These are phyloP conservation scores for Erodium maritimum DNA, from an alignment of 345 rosid species.

Conservation along the genomic window DNA sequence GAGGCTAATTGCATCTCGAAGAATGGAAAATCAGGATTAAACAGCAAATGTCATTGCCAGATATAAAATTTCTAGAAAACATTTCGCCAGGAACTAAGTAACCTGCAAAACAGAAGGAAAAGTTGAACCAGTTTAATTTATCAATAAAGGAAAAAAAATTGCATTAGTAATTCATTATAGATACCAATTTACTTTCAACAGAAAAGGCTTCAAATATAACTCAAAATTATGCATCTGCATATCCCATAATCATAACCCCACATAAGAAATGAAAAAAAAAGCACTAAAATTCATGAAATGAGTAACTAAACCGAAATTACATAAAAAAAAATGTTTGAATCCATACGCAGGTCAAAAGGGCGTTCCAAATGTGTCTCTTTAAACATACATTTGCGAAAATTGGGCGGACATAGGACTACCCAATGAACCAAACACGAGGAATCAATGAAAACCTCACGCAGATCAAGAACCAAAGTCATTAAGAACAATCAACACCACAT, in stretches of 20 bases:
- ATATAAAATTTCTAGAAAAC: constrained; percentile 13
- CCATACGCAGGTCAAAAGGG: neutral
- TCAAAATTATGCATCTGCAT: neutral
- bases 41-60: constrained; percentile 14
- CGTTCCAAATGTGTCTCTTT: neutral
- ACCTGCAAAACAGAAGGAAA: constrained; percentile 20
- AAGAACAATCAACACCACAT: neutral
- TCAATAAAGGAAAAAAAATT: neutral
- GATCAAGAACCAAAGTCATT: no score
- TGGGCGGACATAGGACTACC: neutral
- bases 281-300: neutral
- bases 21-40: constrained; percentile 13
- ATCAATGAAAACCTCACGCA: neutral
- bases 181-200: neutral
- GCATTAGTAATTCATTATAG: neutral
- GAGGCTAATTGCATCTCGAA: constrained; percentile 76
- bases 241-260: neutral
- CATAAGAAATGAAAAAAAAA: no score
- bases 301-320: neutral
- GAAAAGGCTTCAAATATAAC: neutral
- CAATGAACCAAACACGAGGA: neutral
- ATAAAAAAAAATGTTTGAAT: neutral
- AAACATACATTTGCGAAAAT: neutral
- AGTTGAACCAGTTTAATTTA: neutral
- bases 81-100: constrained; percentile 21